Percentiles rank a stretch among this genome's conserved stretches.
Conservation (phyloP, 352 stramenopile species). For the Pythium sp. region DNA sequence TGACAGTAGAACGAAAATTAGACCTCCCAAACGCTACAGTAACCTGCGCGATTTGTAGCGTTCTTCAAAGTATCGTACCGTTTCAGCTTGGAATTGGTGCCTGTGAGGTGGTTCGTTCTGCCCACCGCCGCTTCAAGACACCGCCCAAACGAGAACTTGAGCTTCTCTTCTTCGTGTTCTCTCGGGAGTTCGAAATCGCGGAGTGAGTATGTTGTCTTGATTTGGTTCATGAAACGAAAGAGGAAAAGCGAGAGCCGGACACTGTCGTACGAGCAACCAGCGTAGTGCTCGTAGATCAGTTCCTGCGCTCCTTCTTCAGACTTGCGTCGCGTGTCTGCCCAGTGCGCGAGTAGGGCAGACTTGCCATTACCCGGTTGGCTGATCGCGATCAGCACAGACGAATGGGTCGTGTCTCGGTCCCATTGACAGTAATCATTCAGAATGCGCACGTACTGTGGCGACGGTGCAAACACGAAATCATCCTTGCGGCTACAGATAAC, state of each 20-base stretch:
- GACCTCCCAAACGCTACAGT: not conserved
- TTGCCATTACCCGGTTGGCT: conserved; percentile 68
- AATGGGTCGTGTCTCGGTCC: conserved; percentile 25
- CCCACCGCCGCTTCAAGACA: conserved; percentile 72
- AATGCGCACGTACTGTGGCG: conserved; percentile 59
- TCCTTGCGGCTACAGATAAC: conserved; percentile 42
- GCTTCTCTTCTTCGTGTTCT: conserved; percentile 82
- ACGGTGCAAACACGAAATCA: conserved; percentile 65
- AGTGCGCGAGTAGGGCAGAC: conserved; percentile 74
- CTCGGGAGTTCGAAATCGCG: conserved; percentile 76
- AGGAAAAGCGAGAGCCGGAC: conserved; percentile 82
- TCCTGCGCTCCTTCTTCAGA: conserved; percentile 35
- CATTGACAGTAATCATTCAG: conserved; percentile 72
- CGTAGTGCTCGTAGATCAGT: conserved; percentile 82
- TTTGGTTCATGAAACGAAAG: conserved; percentile 78
- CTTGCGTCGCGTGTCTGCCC: conserved; percentile 45
- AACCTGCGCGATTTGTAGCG: not conserved
- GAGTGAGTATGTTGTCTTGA: conserved; percentile 70
- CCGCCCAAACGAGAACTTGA: conserved; percentile 80
- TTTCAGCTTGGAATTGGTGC: conserved; percentile 34
- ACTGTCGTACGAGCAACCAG: conserved; percentile 79
- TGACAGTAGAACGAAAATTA: not conserved
- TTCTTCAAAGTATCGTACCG: conserved; percentile 17
- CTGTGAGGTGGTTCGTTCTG: conserved; percentile 30
- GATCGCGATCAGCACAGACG: conserved; percentile 58